Base-by-base conservation (phyloP, 768 basidiomycete genomes). In the Cystofilobasidium bisporidii region DNA sequence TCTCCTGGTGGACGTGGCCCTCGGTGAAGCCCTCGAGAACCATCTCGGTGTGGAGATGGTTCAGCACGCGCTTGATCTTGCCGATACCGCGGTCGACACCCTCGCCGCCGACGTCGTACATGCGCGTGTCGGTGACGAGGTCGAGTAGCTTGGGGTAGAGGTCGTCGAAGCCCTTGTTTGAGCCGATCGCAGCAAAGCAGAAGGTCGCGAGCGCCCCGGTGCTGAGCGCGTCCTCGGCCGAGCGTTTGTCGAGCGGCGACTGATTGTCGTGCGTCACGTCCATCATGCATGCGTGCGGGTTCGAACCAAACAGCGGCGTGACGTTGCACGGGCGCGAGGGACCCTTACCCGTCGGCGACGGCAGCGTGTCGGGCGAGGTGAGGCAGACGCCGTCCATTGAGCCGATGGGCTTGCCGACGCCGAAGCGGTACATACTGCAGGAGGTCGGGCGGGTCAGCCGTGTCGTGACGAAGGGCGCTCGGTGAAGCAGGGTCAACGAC, bases 201-300 rank as follows among this genome's bases (percentile, higher is more conserved):
- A 98, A 98, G 0, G 93, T 84, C 22, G 88, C 87, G n/a, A 98
- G 81, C 26, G 91, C 90, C 2, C 89, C 96, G 0, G 90, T 91
- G 11, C 91, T 87, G n/a, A 99, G 83, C 0, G 91, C 88, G 76
- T 98, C 92, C 76, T 98, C 91, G 10, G 93, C 90, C 0, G 88
- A 87, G 43, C 91, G 85, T 77, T 94, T 98, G 78, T 90, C 84
- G 18, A 86, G 77, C 1, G 87, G 88, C 1, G 92, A 87, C 76
- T 98, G 91, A 75, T 99, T 99, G 79, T 99, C 96, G 78, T 99
- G 96, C 0, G 96, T 98, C 66, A 90, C 81, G 76, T 99, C 96
- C 77, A 91, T 98, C 74, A 97, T 81, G 40, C 98, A 82, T 0
- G 96, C 91, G 75, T 99, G 96, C 0, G 96, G 96, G 43, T 81